phyloP scores from a whole-genome alignment of 805 yeast species.

The Zygosaccharomyces rouxii region DNA sequence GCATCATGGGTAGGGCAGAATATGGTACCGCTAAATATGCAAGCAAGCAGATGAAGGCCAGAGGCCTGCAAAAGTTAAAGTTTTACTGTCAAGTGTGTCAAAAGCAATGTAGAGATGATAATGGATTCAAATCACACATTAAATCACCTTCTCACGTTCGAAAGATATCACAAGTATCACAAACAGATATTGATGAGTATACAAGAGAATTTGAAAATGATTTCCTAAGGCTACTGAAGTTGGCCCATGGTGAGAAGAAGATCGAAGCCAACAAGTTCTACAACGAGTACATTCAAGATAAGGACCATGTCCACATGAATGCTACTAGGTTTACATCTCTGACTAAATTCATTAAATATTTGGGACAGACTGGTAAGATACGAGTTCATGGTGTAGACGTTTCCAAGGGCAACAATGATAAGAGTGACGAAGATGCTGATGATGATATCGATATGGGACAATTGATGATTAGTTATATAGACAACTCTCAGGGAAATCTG shows the following conservation, averaged over 20 bases:
- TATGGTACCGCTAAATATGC: constrained; percentile 64
- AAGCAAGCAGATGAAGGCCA: constrained; percentile 71
- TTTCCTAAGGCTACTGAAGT: constrained; percentile 57
- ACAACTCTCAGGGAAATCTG: constrained; percentile 48
- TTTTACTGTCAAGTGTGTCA: constrained; percentile 90
- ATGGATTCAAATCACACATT: constrained; percentile 91
- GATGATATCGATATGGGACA: constrained; percentile 37
- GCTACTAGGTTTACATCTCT: constrained; percentile 77
- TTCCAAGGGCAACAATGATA: constrained; percentile 30
- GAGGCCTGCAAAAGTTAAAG: constrained; percentile 78
- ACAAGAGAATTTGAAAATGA: constrained; percentile 57
- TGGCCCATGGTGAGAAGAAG: constrained; percentile 75
- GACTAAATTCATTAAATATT: constrained; percentile 58
- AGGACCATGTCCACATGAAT: constrained; percentile 84
- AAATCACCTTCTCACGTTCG: constrained; percentile 72
- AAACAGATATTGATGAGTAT: constrained; percentile 51
- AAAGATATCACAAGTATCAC: constrained; percentile 47
- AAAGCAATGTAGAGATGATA: constrained; percentile 93
- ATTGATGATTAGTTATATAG: constrained; percentile 48
- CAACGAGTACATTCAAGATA: constrained; percentile 81
- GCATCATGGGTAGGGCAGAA: constrained; percentile 52
- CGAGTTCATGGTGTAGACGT: constrained; percentile 40
- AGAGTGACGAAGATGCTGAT: constrained; percentile 27
- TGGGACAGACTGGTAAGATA: constrained; percentile 55
- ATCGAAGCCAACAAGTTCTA: constrained; percentile 82